Evolutionary conservation across 116 monocot species (phyloP), one percentile per base, ranked within the genome.

Genomic region (Dioscorea cayenensis): DNA sequence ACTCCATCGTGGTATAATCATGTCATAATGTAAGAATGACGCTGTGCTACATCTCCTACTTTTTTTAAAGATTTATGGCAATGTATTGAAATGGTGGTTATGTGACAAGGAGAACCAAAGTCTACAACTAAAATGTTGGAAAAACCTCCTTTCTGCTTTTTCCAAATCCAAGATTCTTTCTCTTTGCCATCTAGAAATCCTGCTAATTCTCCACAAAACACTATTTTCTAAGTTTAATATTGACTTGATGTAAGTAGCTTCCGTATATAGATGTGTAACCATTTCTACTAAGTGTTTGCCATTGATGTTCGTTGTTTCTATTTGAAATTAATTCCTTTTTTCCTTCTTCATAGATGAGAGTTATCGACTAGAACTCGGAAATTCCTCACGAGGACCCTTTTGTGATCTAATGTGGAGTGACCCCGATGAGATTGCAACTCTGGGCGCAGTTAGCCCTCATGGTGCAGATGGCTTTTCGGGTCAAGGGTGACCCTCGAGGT

Each of bases 321-420:
- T 55, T 55, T 14, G 52, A 55, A 11, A 17, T 14, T 55, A 55
- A 55, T 55, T 55, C 16, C 5, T 17, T 4, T 55, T 17, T 55
- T 55, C 19, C 43, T 55, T 21, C 51, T 70, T 22, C 28, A 67
- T 80, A 97, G 96, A 97, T 97, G 70, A 86, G 96, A 86, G 77
- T 71, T 67, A 97, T 97, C 81, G 97, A 97, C 63, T 84, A 93
- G 67, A 97, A 97, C 74, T 93, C 90, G 50, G 97, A 97, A 75
- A 93, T 97, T 65, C 97, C 97, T 68, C 97, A 97, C 78, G 97
- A 97, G 80, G 97, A 93, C 49, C 84, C 87, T 28, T 93, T 88
- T 97, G 97, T 76, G 97, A 97, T 38, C 90, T 97, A 35, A 50
- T 97, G 49, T 97, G 97, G 97, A 93, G 93, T 37, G 97, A 99